These are phyloP conservation scores for Mayamaea pseudoterrestris DNA, from an alignment of 108 stramenopile genomes.

Conservation along the genomic window DNA sequence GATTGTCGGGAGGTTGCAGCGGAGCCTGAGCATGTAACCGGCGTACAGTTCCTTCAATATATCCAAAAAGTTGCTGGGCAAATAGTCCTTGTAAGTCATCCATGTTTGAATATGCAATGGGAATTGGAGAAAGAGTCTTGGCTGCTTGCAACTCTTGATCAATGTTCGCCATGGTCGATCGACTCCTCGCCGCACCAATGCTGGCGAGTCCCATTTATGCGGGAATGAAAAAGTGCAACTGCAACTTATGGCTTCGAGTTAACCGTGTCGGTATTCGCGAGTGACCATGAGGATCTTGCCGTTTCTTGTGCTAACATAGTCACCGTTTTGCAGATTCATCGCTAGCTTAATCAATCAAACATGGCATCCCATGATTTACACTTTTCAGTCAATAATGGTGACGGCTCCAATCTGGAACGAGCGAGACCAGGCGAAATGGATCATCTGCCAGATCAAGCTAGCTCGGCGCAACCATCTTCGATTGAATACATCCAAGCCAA, in stretches of 20 bases:
- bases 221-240: no score
- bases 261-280: background rate
- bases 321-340: background rate
- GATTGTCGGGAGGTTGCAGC: background rate
- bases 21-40: background rate
- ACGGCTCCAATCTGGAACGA: background rate
- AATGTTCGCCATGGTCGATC: no score
- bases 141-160: no score
- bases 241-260: background rate
- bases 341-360: background rate
- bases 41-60: background rate
- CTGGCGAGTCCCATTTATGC: background rate
- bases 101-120: no score
- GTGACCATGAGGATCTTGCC: background rate
- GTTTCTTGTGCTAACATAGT: background rate
- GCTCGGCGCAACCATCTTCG: background rate
- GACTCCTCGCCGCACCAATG: background rate
- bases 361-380: background rate
- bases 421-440: background rate
- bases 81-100: no score
- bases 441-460: background rate
- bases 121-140: no score
- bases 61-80: background rate
- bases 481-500: conserved; percentile 7
- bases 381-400: background rate